Evolutionary conservation across 495 filamentous ascomycete genomes (phyloP).

Genomic region (Bacidia gigantensis): DNA sequence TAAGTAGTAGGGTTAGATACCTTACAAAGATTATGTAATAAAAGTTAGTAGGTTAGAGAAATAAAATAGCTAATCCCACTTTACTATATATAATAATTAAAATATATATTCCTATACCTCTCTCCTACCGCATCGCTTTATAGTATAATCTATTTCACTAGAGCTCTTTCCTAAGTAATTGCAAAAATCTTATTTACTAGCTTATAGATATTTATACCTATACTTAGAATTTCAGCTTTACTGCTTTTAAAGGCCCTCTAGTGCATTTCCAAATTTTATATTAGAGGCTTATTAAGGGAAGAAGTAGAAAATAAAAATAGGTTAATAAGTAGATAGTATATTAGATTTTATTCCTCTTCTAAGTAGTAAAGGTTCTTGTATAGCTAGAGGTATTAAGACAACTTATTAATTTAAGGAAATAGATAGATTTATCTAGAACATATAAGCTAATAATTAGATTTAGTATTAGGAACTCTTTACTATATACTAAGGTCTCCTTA

Average conservation of each 20-base stretch:
- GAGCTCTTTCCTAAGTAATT: neutral
- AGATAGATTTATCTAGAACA: neutral
- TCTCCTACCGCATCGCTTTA: neutral
- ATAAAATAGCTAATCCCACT: neutral
- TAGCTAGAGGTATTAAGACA: neutral
- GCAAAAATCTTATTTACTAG: neutral
- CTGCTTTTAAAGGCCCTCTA: neutral
- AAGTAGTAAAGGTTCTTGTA: neutral
- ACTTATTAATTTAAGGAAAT: neutral
- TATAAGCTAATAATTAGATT: neutral
- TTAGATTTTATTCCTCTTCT: neutral
- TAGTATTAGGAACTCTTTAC: neutral
- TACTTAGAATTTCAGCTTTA: neutral
- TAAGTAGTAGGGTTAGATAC: neutral
- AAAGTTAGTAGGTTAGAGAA: neutral
- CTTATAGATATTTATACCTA: constrained; percentile 1
- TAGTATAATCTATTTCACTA: neutral
- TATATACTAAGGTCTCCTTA: neutral
- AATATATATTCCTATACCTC: neutral
- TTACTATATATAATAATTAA: neutral
- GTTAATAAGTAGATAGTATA: neutral
- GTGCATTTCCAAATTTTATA: neutral
- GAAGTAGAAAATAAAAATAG: neutral
- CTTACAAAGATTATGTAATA: neutral
- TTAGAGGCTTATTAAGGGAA: neutral